Evolutionary conservation across 108 stramenopile species (phyloP).

Genomic region (Schizochytrium sp.): DNA sequence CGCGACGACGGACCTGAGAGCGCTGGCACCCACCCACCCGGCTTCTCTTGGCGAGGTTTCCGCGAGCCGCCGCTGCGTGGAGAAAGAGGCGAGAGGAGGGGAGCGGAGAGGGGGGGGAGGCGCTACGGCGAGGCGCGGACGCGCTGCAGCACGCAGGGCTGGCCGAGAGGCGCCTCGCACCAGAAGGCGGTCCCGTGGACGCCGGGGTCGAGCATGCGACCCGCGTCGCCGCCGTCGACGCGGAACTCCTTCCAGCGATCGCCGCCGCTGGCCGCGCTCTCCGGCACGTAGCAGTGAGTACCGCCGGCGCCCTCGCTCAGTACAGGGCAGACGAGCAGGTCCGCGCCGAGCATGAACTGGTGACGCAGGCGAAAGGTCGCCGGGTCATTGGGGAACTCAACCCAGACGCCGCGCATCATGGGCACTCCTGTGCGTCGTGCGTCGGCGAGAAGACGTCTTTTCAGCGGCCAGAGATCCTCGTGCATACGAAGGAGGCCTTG

Average conservation of each 20-base stretch:
- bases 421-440: background rate
- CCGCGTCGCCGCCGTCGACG: background rate
- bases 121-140: background rate
- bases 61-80: too few relatives aligned
- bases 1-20: too few relatives aligned
- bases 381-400: background rate
- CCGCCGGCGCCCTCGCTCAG: background rate
- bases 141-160: background rate
- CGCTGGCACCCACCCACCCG: too few relatives aligned
- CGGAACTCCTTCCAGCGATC: background rate
- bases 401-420: background rate
- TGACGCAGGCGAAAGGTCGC: background rate
- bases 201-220: background rate
- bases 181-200: background rate
- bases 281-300: background rate
- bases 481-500: background rate
- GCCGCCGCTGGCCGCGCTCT: background rate
- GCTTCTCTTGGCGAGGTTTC: too few relatives aligned
- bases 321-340: background rate
- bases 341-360: background rate
- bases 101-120: background rate
- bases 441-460: background rate
- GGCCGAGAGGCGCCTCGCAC: slow-evolving; percentile 12
- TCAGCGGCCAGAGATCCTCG: background rate
- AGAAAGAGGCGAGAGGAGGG: background rate